A percentile compares a stretch with the other conserved stretches of the same genome.
These are phyloP conservation scores for Fusarium cicatricum DNA, from an alignment of 2,329 filamentous ascomycete species.

Conservation along the genomic window DNA sequence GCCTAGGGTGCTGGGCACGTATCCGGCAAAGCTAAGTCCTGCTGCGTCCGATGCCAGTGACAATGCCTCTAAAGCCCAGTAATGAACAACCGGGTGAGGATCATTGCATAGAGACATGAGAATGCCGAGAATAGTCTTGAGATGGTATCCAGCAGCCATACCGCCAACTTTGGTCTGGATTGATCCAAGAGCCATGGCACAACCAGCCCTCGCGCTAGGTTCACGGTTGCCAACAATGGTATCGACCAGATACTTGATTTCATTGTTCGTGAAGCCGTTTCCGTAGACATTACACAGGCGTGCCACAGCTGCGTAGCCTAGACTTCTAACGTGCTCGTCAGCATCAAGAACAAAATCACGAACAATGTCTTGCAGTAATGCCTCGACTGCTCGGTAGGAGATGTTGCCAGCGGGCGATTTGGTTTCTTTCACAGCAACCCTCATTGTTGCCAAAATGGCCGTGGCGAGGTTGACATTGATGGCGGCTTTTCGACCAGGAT, in stretches of 20 bases:
- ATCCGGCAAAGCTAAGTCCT: constrained; percentile 88
- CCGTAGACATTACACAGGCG: constrained; percentile 85
- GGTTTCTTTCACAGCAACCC: constrained; percentile 85
- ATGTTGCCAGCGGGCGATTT: constrained; percentile 76
- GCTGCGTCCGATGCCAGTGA: constrained; percentile 89
- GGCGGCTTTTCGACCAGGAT: constrained; percentile 87
- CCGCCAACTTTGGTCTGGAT: constrained; percentile 96
- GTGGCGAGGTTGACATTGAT: constrained; percentile 90
- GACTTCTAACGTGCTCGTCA: constrained; percentile 84
- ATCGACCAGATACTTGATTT: constrained; percentile 92
- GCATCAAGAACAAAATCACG: constrained; percentile 79
- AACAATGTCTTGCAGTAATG: constrained; percentile 79
- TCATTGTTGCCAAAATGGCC: constrained; percentile 80
- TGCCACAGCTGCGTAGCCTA: constrained; percentile 86
- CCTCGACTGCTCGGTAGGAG: constrained; percentile 79
- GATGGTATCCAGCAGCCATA: constrained; percentile 95
- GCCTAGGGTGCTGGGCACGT: constrained; percentile 88
- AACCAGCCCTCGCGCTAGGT: constrained; percentile 90
- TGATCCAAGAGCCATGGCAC: constrained; percentile 89
- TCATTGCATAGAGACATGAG: constrained; percentile 98
- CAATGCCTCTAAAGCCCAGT: constrained; percentile 92
- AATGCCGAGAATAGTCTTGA: constrained; percentile 97
- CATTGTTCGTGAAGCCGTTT: constrained; percentile 85
- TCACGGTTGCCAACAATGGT: constrained; percentile 94
- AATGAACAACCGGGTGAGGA: constrained; percentile 93